Percentiles rank a stretch among this genome's conserved stretches.
Conservation (phyloP, 257 asterid species). For the Thymus mandschuricus region DNA sequence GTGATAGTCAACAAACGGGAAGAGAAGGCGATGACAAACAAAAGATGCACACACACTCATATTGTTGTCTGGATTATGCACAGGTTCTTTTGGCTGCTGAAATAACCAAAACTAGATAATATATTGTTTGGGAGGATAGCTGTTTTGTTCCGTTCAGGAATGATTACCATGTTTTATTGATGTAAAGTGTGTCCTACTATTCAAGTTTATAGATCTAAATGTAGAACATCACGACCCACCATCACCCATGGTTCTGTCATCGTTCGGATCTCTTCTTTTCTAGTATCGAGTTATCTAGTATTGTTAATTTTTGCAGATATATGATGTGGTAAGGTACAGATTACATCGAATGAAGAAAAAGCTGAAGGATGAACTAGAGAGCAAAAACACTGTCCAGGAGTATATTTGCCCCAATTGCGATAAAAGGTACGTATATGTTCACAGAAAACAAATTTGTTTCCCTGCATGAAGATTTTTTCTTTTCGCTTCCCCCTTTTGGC, state of each 20-base stretch:
- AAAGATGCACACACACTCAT: conserved; percentile 89
- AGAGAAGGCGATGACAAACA: conserved; percentile 87
- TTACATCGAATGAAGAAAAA: conserved; percentile 88
- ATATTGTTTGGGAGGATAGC: conserved; percentile 21
- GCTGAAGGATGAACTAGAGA: conserved; percentile 89
- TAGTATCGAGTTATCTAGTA: not conserved
- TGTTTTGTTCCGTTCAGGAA: not conserved
- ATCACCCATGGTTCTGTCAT: not conserved
- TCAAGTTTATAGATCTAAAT: not conserved
- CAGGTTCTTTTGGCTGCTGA: conserved; percentile 58
- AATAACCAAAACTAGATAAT: conserved; percentile 16
- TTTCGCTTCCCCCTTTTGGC: not conserved
- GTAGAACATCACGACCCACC: not conserved
- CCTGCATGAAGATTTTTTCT: not conserved
- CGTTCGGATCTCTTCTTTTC: not conserved
- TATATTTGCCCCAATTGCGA: conserved; percentile 86
- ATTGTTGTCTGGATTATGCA: conserved; percentile 89
- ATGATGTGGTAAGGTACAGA: conserved; percentile 92
- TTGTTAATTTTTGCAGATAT: conserved; percentile 55
- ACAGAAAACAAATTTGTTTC: conserved; percentile 3
- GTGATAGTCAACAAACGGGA: conserved; percentile 60
- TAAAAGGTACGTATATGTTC: conserved; percentile 60
- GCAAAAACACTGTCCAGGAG: conserved; percentile 90
- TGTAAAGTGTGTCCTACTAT: not conserved
- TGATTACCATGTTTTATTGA: not conserved